A percentile compares a stretch with the other conserved stretches of the same genome.
These are phyloP conservation scores for Eucalyptus cladocalyx DNA, from an alignment of 345 rosid species.

Conservation along the genomic window DNA sequence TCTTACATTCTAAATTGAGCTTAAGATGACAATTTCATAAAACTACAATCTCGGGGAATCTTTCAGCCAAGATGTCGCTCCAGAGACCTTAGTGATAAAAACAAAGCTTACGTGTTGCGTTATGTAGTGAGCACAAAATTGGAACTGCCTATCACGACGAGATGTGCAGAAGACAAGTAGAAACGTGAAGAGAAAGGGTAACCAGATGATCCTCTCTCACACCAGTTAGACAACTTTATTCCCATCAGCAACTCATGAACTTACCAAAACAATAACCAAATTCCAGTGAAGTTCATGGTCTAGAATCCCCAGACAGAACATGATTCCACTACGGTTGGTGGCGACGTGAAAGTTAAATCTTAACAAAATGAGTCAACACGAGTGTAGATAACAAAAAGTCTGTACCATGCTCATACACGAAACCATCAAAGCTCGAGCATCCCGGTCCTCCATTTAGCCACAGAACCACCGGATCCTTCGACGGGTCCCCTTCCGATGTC, in stretches of 20 bases:
- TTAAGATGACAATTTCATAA: not conserved
- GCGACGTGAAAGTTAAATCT: not conserved
- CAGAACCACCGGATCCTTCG: conserved; percentile 67
- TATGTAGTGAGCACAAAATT: not conserved
- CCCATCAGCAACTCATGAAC: not conserved
- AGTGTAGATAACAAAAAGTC: not conserved
- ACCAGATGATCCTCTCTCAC: not conserved
- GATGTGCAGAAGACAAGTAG: not conserved
- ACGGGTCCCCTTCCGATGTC: conserved; percentile 60
- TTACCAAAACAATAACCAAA: not conserved
- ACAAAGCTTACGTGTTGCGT: not conserved
- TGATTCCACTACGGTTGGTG: not conserved
- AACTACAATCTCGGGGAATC: not conserved
- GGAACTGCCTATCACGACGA: not conserved
- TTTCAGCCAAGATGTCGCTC: not conserved
- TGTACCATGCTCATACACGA: conserved; percentile 71
- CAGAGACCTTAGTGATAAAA: not conserved
- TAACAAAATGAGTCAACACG: not conserved
- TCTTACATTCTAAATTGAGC: not conserved
- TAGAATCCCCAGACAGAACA: not conserved
- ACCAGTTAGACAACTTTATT: not conserved
- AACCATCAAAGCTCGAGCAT: conserved; percentile 92
- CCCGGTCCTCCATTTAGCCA: conserved; percentile 99
- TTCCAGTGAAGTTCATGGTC: not conserved
- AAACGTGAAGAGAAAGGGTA: not conserved